A percentile compares a stretch with the other conserved stretches of the same genome.
phyloP scores from a whole-genome alignment of 108 stramenopile species.

The Fragilariopsis cylindrus region DNA sequence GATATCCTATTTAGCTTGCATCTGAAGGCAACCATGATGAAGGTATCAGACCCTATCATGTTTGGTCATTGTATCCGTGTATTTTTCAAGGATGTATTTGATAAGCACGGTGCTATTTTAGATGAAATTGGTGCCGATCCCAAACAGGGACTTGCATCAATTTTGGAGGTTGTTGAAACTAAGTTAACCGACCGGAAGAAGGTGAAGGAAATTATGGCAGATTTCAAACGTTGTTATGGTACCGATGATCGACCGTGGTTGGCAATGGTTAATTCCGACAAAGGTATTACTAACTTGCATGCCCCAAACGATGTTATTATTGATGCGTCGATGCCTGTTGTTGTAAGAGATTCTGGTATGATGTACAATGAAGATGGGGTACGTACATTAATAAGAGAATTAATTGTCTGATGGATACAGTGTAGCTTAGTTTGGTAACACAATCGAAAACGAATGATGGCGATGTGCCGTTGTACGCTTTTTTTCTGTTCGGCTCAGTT shows the following conservation, averaged over 20 bases:
- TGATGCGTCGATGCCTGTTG: slow-evolving; percentile 93
- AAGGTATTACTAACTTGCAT: slow-evolving; percentile 93
- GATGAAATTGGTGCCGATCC: slow-evolving; percentile 89
- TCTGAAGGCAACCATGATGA: slow-evolving; percentile 97
- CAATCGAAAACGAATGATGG: background rate
- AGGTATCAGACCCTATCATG: slow-evolving; percentile 92
- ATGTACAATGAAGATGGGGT: slow-evolving; percentile 90
- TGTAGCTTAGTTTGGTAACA: background rate
- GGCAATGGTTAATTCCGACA: slow-evolving; percentile 91
- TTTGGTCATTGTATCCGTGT: slow-evolving; percentile 90
- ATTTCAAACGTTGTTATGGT: slow-evolving; percentile 82
- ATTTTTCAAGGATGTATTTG: slow-evolving; percentile 88
- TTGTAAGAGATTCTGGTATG: slow-evolving; percentile 89
- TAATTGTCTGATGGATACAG: background rate
- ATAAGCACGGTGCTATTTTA: slow-evolving; percentile 79
- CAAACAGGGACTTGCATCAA: slow-evolving; percentile 80
- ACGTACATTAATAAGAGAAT: background rate
- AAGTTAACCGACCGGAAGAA: slow-evolving; percentile 56
- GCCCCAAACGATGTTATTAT: slow-evolving; percentile 86
- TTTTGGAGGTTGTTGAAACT: slow-evolving; percentile 61
- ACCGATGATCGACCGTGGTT: slow-evolving; percentile 78
- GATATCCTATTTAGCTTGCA: slow-evolving; percentile 83
- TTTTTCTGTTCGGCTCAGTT: background rate
- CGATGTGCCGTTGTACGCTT: background rate
- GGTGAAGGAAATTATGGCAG: slow-evolving; percentile 64